phyloP scores from a whole-genome alignment of 805 yeast species.

The Naumovozyma castellii region DNA sequence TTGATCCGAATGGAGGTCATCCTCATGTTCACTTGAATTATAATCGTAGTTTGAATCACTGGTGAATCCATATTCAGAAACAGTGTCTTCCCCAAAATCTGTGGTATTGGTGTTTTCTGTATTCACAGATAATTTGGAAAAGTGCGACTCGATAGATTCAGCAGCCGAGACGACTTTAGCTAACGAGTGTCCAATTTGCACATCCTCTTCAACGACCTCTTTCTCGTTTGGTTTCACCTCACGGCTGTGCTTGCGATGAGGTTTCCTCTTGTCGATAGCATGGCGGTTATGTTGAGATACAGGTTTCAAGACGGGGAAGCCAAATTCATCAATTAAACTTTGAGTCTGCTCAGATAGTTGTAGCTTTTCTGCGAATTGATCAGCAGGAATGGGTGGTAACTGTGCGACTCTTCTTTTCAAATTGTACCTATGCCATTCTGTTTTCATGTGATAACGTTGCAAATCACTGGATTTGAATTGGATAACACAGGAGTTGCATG shows the following conservation, averaged over 20 bases:
- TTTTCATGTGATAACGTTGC: slow-evolving; percentile 89
- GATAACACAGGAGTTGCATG: slow-evolving; percentile 85
- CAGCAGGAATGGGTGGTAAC: slow-evolving; percentile 63
- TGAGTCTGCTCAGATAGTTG: slow-evolving; percentile 28
- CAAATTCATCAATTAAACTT: slow-evolving; percentile 32
- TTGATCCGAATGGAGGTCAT: slow-evolving; percentile 6
- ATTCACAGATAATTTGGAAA: slow-evolving; percentile 37
- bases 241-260: background rate
- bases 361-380: slow-evolving; percentile 33
- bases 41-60: slow-evolving; percentile 30
- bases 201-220: background rate
- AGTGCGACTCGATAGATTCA: slow-evolving; percentile 43
- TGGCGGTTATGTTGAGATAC: slow-evolving; percentile 4
- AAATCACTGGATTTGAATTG: slow-evolving; percentile 72
- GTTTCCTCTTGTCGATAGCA: background rate
- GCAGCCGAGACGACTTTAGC: slow-evolving; percentile 42
- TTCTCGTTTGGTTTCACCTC: no score
- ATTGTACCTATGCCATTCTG: slow-evolving; percentile 97
- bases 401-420: slow-evolving; percentile 86
- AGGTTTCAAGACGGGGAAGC: slow-evolving; percentile 30
- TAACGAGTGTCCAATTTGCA: background rate
- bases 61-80: slow-evolving; percentile 41
- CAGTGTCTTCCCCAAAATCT: slow-evolving; percentile 38
- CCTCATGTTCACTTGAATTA: slow-evolving; percentile 28
- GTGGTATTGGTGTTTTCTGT: slow-evolving; percentile 29